phyloP scores from a whole-genome alignment of 2,329 filamentous ascomycete genomes.

The Phaeosphaeriaceae sp. region DNA sequence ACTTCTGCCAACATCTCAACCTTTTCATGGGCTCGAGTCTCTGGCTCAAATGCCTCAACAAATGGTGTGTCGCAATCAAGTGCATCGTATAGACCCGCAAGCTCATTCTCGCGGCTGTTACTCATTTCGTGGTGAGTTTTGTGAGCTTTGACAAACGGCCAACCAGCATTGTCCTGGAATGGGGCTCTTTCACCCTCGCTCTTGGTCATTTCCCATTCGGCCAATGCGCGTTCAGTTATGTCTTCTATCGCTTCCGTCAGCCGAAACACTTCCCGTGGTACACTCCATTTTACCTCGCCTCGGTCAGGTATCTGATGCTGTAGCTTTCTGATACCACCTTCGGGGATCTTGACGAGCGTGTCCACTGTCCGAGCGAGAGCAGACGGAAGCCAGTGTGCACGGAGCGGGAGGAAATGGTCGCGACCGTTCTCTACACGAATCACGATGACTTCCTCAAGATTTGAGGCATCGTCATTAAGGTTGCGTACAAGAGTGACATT shows the following conservation, averaged over 20 bases:
- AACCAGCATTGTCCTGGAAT: constrained; percentile 62
- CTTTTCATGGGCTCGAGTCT: constrained; percentile 69
- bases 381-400: constrained; percentile 78
- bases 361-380: constrained; percentile 86
- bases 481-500: constrained; percentile 67
- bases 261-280: constrained; percentile 86
- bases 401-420: constrained; percentile 89
- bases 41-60: constrained; percentile 61
- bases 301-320: constrained; percentile 59
- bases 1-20: constrained; percentile 76
- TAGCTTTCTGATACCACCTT: constrained; percentile 76
- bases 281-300: constrained; percentile 70
- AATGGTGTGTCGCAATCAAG: constrained; percentile 74
- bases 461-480: constrained; percentile 71
- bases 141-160: constrained; percentile 61
- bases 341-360: constrained; percentile 83
- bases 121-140: constrained; percentile 51
- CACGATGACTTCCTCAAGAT: constrained; percentile 85
- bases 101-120: constrained; percentile 49
- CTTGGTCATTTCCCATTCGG: constrained; percentile 67
- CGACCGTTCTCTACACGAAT: constrained; percentile 82
- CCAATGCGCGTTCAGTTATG: constrained; percentile 63
- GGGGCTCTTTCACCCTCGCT: constrained; percentile 50
- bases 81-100: constrained; percentile 63
- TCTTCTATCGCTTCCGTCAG: constrained; percentile 81